Conservation (phyloP, 495 filamentous ascomycete genomes). For the Hypoxylon fuscum region DNA sequence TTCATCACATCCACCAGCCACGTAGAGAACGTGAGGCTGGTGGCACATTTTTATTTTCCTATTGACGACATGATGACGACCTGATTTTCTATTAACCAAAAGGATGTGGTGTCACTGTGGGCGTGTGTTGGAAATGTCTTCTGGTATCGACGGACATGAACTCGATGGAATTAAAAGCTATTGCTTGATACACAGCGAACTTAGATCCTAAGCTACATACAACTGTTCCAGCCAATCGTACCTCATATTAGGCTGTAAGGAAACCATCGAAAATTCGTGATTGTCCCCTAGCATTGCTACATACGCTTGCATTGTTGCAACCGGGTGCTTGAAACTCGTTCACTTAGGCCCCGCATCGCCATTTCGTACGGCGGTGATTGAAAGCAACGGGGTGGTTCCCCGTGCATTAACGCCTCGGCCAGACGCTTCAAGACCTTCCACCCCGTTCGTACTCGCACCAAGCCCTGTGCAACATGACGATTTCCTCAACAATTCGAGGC, state of each 20-base stretch:
- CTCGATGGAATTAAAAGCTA: conserved; percentile 48
- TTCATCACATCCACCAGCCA: conserved; percentile 41
- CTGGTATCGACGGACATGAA: conserved; percentile 53
- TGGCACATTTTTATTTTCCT: conserved; percentile 41
- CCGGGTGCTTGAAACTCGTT: conserved; percentile 15
- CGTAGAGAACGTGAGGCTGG: conserved; percentile 34
- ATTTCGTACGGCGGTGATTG: conserved; percentile 12
- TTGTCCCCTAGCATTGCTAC: conserved; percentile 15
- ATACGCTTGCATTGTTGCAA: conserved; percentile 21
- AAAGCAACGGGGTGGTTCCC: background rate
- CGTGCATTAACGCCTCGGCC: conserved; percentile 9
- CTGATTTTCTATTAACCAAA: conserved; percentile 46
- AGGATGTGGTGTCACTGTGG: conserved; percentile 46
- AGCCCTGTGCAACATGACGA: conserved; percentile 15
- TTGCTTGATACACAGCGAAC: conserved; percentile 47
- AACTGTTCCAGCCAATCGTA: conserved; percentile 43
- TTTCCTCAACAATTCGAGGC: conserved; percentile 21
- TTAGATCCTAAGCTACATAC: conserved; percentile 50
- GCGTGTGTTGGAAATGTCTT: conserved; percentile 50
- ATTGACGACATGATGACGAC: conserved; percentile 50
- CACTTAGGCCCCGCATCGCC: conserved; percentile 6
- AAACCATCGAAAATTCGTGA: conserved; percentile 29
- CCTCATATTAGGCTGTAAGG: conserved; percentile 40
- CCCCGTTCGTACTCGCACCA: conserved; percentile 25
- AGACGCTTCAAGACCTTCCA: conserved; percentile 10